A percentile compares a stretch with the other conserved stretches of the same genome.
Conservation (phyloP, 2,329 filamentous ascomycete species). For the Fusarium denticulatum region DNA sequence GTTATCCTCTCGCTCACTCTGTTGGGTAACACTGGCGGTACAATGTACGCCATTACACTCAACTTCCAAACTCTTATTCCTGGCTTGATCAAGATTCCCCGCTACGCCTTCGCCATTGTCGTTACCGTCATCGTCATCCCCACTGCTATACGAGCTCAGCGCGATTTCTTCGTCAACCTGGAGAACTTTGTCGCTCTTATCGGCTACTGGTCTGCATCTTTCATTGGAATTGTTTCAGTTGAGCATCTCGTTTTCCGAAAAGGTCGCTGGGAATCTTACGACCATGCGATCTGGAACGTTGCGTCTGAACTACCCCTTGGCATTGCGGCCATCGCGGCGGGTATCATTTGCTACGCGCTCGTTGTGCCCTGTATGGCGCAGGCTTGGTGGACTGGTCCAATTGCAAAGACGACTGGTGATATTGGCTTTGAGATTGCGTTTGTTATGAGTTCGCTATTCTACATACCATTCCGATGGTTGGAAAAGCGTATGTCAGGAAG, state of each 20-base stretch:
- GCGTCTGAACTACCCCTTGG: slow-evolving; percentile 57
- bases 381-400: slow-evolving; percentile 69
- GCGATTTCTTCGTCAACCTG: slow-evolving; percentile 66
- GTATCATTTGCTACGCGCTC: slow-evolving; percentile 58
- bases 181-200: slow-evolving; percentile 67
- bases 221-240: slow-evolving; percentile 58
- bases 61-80: slow-evolving; percentile 72
- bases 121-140: slow-evolving; percentile 69
- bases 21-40: slow-evolving; percentile 68
- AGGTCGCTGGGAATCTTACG: slow-evolving; percentile 56
- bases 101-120: slow-evolving; percentile 66
- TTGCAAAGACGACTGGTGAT: slow-evolving; percentile 68
- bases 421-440: slow-evolving; percentile 74
- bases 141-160: slow-evolving; percentile 64
- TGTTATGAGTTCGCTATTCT: slow-evolving; percentile 58
- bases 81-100: slow-evolving; percentile 63
- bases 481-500: slow-evolving; percentile 52
- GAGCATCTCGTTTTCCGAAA: slow-evolving; percentile 62
- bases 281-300: slow-evolving; percentile 59
- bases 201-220: slow-evolving; percentile 68
- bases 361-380: slow-evolving; percentile 69
- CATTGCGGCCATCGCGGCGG: slow-evolving; percentile 58
- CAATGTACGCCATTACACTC: slow-evolving; percentile 70
- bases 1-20: slow-evolving; percentile 67
- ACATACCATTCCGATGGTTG: slow-evolving; percentile 57